These are phyloP conservation scores for Chamaecyparis obtusa DNA, from an alignment of 75 land plant species.

Conservation along the genomic window DNA sequence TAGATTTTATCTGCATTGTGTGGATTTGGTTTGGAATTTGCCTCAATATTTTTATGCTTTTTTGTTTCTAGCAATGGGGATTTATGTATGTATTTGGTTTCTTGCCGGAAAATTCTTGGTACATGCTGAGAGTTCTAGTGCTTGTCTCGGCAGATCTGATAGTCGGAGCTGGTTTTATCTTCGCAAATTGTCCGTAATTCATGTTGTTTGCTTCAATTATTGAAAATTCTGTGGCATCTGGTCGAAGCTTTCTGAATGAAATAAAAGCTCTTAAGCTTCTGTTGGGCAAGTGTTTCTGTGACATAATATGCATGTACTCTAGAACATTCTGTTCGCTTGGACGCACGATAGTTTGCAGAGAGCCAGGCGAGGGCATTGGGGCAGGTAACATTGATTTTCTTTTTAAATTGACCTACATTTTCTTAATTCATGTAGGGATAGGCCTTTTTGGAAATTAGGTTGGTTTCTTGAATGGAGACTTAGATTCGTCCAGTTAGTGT, in stretches of 20 bases:
- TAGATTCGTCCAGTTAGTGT: not conserved
- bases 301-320: not conserved
- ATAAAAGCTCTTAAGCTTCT: not conserved
- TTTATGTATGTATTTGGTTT: not conserved
- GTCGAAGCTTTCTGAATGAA: too few species aligned
- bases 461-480: not conserved
- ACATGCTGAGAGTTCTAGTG: not conserved
- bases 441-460: not conserved
- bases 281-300: not conserved
- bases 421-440: not conserved
- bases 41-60: not conserved
- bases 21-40: not conserved
- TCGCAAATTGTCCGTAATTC: not conserved
- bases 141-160: not conserved
- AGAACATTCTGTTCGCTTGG: not conserved
- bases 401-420: too few species aligned
- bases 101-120: not conserved
- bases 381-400: too few species aligned
- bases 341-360: not conserved
- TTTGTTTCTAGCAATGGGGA: not conserved
- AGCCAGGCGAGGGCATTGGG: too few species aligned
- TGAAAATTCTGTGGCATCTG: not conserved
- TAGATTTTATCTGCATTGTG: not conserved
- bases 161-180: not conserved
- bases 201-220: not conserved